phyloP scores from a whole-genome alignment of 106 monocot species.

The Acorus gramineus region DNA sequence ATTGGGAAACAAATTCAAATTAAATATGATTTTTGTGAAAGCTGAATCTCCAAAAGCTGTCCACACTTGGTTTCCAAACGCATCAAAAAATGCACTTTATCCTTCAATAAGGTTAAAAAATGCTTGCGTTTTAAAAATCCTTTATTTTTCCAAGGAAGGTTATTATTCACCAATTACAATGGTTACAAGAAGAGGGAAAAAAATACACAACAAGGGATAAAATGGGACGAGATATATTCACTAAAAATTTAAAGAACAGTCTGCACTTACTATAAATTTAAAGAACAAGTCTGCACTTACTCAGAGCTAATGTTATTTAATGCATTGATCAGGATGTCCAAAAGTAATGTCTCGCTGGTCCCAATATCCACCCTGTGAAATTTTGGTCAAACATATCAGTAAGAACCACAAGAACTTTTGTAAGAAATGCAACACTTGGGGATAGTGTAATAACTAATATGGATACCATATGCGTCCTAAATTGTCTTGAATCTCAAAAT shows the following conservation, averaged over 20 bases:
- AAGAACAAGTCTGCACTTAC: constrained; percentile 31
- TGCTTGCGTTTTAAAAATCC: no score
- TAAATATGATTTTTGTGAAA: no score
- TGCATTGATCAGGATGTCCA: constrained; percentile 77
- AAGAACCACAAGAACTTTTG: no score
- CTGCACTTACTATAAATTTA: not conserved
- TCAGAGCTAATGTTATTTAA: constrained; percentile 66
- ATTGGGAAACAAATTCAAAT: no score
- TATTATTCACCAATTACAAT: no score
- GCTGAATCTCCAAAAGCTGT: no score
- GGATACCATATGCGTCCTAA: constrained; percentile 75
- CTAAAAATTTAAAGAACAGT: constrained; percentile 1
- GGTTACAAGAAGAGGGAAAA: not conserved
- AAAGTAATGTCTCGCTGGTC: constrained; percentile 69
- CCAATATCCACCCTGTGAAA: constrained; percentile 86
- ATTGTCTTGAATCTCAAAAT: constrained; percentile 92
- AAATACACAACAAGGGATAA: not conserved
- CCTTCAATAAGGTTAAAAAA: no score
- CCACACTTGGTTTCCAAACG: no score
- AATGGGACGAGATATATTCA: not conserved
- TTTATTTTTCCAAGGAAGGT: no score
- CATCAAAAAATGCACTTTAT: no score
- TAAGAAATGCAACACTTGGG: not conserved
- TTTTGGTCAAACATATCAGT: not conserved
- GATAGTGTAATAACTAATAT: not conserved